Conservation (phyloP, 169 alveolate species). For the Cyclospora cayetanensis region DNA sequence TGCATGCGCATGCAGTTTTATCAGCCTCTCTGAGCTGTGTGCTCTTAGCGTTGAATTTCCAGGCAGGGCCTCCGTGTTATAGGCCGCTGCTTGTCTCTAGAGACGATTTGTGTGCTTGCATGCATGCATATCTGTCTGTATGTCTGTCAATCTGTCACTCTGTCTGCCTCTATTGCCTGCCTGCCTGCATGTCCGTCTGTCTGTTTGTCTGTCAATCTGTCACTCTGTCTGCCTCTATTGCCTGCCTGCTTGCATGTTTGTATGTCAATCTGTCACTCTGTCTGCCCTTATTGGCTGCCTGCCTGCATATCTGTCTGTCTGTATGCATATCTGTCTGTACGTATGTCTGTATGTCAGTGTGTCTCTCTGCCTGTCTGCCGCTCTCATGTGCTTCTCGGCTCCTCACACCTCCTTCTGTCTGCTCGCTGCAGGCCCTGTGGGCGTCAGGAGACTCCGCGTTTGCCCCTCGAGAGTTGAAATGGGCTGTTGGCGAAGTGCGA, state of each 20-base stretch:
- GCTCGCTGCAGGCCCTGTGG: conserved; percentile 84
- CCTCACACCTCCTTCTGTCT: no score
- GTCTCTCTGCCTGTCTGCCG: conserved; percentile 65
- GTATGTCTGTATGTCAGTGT: no score
- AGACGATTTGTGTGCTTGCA: no score
- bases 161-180: no score
- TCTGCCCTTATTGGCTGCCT: conserved; percentile 65
- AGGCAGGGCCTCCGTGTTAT: no score
- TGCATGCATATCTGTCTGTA: no score
- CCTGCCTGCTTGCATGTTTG: background rate
- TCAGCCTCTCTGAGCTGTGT: no score
- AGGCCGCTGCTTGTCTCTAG: no score
- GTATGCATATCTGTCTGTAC: no score
- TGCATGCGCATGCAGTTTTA: background rate
- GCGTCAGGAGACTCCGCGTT: conserved; percentile 79
- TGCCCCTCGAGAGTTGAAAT: conserved; percentile 89
- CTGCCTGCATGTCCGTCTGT: background rate
- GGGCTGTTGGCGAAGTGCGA: conserved; percentile 87
- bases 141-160: no score
- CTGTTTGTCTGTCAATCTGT: background rate
- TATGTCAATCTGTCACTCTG: background rate
- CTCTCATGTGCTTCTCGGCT: conserved; percentile 73
- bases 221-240: background rate
- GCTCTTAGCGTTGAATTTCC: no score
- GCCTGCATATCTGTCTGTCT: no score